Evolutionary conservation across 2,329 filamentous ascomycete genomes (phyloP).

Genomic region (Claviceps sp.): DNA sequence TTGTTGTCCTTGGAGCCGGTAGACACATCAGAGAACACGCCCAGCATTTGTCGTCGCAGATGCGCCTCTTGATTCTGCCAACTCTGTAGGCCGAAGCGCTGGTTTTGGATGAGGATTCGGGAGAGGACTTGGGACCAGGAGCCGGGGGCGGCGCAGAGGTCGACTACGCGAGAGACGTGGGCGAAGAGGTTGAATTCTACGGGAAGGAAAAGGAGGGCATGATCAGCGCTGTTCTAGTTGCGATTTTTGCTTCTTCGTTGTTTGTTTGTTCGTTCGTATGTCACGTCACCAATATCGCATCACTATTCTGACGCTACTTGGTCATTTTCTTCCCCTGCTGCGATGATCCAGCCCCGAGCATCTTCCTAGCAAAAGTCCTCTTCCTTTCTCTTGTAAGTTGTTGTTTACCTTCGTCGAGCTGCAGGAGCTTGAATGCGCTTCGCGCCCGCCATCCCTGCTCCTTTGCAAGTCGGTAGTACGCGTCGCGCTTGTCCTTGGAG

Average conservation of each 20-base stretch:
- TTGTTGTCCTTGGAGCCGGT: background rate
- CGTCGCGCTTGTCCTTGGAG: slow-evolving; percentile 96
- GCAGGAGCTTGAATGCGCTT: slow-evolving; percentile 92
- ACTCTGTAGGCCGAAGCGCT: slow-evolving; percentile 72
- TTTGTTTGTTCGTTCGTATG: slow-evolving; percentile 3
- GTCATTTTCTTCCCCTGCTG: background rate
- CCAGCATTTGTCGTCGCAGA: slow-evolving; percentile 47
- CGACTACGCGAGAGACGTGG: slow-evolving; percentile 81
- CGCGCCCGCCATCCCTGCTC: slow-evolving; percentile 97
- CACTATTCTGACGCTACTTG: background rate
- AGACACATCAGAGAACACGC: slow-evolving; percentile 26
- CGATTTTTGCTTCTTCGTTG: background rate
- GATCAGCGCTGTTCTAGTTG: background rate
- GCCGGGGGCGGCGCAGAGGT: slow-evolving; percentile 88
- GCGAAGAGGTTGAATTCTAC: slow-evolving; percentile 88
- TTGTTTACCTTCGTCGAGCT: slow-evolving; percentile 63
- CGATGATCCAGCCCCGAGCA: no score
- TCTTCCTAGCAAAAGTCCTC: no score
- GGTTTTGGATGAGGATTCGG: slow-evolving; percentile 81
- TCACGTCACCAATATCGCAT: background rate
- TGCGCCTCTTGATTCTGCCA: slow-evolving; percentile 75
- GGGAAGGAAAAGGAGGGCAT: background rate
- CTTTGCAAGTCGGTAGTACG: slow-evolving; percentile 94
- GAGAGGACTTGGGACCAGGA: slow-evolving; percentile 97
- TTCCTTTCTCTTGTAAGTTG: no score